Percentiles rank a stretch among this genome's conserved stretches.
phyloP scores from a whole-genome alignment of 768 basidiomycete genomes.

The Hypholoma fasciculare region DNA sequence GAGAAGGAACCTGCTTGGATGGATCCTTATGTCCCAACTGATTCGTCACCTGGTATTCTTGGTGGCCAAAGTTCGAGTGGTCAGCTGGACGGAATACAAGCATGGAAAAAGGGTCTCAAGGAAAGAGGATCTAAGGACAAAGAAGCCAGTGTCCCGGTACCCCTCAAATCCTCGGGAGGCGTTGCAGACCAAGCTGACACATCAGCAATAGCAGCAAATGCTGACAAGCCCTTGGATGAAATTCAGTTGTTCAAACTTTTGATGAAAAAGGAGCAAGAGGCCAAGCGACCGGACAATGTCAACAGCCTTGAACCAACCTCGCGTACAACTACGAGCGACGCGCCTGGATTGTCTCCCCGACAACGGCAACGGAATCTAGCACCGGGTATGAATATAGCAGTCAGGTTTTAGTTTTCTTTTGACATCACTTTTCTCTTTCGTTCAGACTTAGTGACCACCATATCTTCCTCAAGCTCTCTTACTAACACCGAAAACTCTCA shows the following conservation, averaged over 20 bases:
- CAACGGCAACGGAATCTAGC: slow-evolving; percentile 4
- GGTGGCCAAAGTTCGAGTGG: slow-evolving; percentile 62
- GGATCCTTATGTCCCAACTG: slow-evolving; percentile 79
- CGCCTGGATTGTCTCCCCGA: neutral
- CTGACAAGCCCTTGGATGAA: slow-evolving; percentile 63
- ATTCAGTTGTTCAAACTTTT: slow-evolving; percentile 81
- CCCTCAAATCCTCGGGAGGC: slow-evolving; percentile 5
- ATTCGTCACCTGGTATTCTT: slow-evolving; percentile 57
- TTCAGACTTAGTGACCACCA: neutral
- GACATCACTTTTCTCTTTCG: neutral
- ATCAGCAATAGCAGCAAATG: slow-evolving; percentile 17
- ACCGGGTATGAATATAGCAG: neutral
- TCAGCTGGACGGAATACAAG: slow-evolving; percentile 81
- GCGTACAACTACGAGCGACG: slow-evolving; percentile 1
- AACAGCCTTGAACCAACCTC: neutral
- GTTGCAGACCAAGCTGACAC: neutral
- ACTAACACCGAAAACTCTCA: neutral
- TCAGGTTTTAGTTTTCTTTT: neutral
- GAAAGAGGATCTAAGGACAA: slow-evolving; percentile 18
- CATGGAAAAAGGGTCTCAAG: slow-evolving; percentile 76
- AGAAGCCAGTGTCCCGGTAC: slow-evolving; percentile 6
- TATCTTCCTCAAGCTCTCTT: neutral
- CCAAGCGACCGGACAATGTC: slow-evolving; percentile 32
- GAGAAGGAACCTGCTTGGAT: slow-evolving; percentile 94
- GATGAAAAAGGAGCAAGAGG: slow-evolving; percentile 77